Evolutionary conservation across 768 basidiomycete genomes (phyloP), one percentile per base, ranked within the genome.

Genomic region (Psilocybe cyanescens): DNA sequence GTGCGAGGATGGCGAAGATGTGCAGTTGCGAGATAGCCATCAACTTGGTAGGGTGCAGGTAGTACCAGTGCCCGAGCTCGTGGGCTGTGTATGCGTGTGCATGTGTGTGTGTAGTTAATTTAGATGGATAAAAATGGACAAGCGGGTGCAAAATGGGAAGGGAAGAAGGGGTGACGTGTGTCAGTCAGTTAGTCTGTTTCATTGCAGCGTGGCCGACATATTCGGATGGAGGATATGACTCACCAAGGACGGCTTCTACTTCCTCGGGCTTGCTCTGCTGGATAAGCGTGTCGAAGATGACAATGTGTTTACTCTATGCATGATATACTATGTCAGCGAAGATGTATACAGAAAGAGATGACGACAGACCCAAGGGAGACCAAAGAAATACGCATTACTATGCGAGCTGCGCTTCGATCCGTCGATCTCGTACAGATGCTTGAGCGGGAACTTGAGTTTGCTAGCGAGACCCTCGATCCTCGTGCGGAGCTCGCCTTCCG

Each of bases 361-460:
- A 28, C 8, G 0, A 77, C 81, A 45, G 53, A 93, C 94, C 91
- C 95, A 96, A 1, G 96, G 97, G 11, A 98, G 84, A 60, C 97
- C 97, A 65, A 95, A 98, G 82, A 98, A 98, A 79, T 97, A 99
- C n/a, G 96, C 96, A 66, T 98, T 98, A 67, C 90, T 92, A 76
- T 99, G 97, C 2, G 93, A 91, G 75, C 91, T 94, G 51, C 97
- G 87, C 79, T 97, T 97, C 37, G 92, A 95, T 30, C 97, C 97
- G 71, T 99, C 96, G 67, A 99, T 98, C 73, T 97, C 95, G 73
- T 97, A 99, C 55, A 99, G 74, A 74, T 96, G 91, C 70, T 91
- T 97, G 59, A 98, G 79, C 0, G 97, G 97, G 84, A 99, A 99
- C 60, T 89, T 87, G 68, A 99, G 89, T 69, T 88, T 89, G 44